These are phyloP conservation scores for Fabrea salina DNA, from an alignment of 169 alveolate species.

Conservation along the genomic window DNA sequence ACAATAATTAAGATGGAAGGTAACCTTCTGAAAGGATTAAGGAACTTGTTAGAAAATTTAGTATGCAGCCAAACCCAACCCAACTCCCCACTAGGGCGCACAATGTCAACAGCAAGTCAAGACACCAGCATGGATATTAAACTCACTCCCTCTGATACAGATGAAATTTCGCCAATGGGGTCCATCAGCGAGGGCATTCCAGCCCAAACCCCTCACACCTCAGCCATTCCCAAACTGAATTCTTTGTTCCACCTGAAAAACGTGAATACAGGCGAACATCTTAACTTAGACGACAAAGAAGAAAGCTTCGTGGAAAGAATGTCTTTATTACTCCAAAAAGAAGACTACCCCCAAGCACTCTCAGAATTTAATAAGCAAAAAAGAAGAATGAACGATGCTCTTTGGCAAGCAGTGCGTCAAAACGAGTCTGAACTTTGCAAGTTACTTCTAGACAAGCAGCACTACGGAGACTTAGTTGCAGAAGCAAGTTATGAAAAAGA, in stretches of 20 bases:
- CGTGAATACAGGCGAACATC: too few relatives aligned
- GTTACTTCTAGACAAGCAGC: neutral
- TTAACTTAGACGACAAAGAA: too few relatives aligned
- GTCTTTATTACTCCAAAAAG: neutral
- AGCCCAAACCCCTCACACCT: too few relatives aligned
- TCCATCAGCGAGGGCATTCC: constrained; percentile 12
- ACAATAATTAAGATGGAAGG: neutral
- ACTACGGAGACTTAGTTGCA: constrained; percentile 1
- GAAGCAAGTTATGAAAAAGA: neutral
- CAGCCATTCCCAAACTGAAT: too few relatives aligned
- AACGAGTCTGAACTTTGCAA: neutral
- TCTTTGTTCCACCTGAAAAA: too few relatives aligned
- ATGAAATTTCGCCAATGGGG: constrained; percentile 13
- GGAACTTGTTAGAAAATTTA: constrained; percentile 11
- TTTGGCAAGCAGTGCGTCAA: neutral
- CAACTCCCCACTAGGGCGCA: neutral
- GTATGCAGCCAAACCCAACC: neutral
- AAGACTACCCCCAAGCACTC: neutral
- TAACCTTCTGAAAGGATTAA: neutral
- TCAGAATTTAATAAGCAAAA: neutral
- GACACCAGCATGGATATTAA: too few relatives aligned
- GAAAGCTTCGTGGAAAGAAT: too few relatives aligned
- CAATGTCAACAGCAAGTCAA: too few relatives aligned
- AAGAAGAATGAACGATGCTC: constrained; percentile 7
- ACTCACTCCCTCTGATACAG: too few relatives aligned